Percentiles rank a stretch among this genome's conserved stretches.
Conservation (phyloP, 768 basidiomycete species). For the Lanmaoa pseudosensibilis region DNA sequence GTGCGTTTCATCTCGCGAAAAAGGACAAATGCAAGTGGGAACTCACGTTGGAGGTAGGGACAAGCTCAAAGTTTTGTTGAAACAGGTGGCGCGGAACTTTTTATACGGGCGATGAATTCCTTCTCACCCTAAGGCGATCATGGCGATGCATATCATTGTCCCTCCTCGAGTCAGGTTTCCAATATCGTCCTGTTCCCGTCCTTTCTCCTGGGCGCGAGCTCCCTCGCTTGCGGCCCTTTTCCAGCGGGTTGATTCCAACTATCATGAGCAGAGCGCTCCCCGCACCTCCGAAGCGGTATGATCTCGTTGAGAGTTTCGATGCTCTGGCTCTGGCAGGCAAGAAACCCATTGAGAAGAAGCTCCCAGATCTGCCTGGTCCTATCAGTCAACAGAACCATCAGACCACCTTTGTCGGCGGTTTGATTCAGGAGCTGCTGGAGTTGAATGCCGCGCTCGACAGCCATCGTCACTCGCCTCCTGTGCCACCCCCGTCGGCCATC, state of each 20-base stretch:
- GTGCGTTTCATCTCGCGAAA: slow-evolving; percentile 52
- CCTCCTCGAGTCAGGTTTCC: slow-evolving; percentile 21
- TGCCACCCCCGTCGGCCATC: slow-evolving; percentile 1
- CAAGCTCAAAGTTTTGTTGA: background rate
- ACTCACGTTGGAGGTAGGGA: background rate
- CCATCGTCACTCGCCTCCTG: slow-evolving; percentile 9
- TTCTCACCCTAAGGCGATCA: background rate
- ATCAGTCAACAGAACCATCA: background rate
- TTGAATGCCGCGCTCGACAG: slow-evolving; percentile 9
- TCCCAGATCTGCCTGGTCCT: slow-evolving; percentile 5
- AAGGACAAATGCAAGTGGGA: too few species aligned
- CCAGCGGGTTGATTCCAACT: background rate
- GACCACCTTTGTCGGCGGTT: slow-evolving; percentile 50
- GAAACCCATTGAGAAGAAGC: slow-evolving; percentile 13
- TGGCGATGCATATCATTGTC: slow-evolving; percentile 13
- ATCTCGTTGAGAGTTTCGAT: slow-evolving; percentile 36
- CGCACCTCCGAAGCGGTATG: slow-evolving; percentile 13
- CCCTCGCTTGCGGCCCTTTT: slow-evolving; percentile 13
- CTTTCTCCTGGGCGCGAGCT: slow-evolving; percentile 7
- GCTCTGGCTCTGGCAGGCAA: slow-evolving; percentile 33
- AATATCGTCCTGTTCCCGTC: slow-evolving; percentile 11
- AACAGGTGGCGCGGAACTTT: background rate
- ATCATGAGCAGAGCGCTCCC: slow-evolving; percentile 25
- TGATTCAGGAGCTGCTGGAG: slow-evolving; percentile 28
- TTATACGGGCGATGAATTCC: background rate